Evolutionary conservation across 192 early-diverging fungal species (phyloP), one percentile per base, ranked within the genome.

Genomic region (Funneliformis mosseae): DNA sequence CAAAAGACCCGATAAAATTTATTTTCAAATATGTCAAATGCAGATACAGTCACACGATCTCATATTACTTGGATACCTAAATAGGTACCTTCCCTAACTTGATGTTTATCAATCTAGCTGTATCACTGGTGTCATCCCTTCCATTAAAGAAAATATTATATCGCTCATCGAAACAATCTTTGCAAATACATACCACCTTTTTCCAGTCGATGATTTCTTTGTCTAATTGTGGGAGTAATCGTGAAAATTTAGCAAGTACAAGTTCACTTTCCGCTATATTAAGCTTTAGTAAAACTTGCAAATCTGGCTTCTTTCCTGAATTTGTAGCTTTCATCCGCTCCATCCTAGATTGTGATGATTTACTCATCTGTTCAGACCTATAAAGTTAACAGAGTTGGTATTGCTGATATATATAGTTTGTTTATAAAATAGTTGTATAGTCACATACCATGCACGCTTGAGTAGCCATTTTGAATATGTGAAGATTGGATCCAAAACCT

Each of bases 271-370:
- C 63, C n/a, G 6, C 63, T 23, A 5, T 27, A 66, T 66, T 11
- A 66, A 66, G 63, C 25, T 66, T 66, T 66, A 66, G 63, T 23
- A 66, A 27, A 27, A 27, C 3, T 23, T 66, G 63, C 25, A 27
- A 4, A 64, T 64, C 63, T 64, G 63, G 63, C n/a, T 64, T 64
- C 63, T 64, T 64, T 64, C 63, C 63, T 11, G 63, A 64, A 4
- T 64, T 64, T 0, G 63, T 64, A 64, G n/a, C 23, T 14, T 64
- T 10, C 4, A 64, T 64, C 46, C 3, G 46, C 46, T 14, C 46
- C 10, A 48, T 48, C 46, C 46, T 48, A 48, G 46, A 48, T 48
- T 48, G 11, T 48, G 46, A 48, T 0, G 11, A 48, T 48, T 48
- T 48, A 11, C 46, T 48, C 14, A 3, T 48, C 46, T 48, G 46